Conservation (phyloP, 139 green algal species). For the Chlorella sp. region DNA sequence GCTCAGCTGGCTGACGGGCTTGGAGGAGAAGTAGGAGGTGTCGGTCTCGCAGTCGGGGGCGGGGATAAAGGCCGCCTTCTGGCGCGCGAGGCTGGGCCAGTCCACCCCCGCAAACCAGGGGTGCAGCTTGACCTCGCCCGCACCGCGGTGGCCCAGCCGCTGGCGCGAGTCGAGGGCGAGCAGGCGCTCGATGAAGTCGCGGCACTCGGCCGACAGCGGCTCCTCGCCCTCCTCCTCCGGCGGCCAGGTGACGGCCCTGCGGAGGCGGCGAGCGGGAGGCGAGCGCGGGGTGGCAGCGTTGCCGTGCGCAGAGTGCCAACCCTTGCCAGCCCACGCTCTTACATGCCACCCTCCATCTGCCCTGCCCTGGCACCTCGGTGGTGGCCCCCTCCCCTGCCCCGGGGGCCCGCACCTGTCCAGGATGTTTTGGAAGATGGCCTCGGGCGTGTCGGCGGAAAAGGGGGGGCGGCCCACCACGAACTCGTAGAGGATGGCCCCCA, state of each 20-base stretch:
- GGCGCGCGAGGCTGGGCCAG: constrained; percentile 69
- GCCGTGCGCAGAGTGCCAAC: not conserved
- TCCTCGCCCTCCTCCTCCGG: constrained; percentile 58
- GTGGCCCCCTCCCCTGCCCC: not conserved
- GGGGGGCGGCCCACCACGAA: constrained; percentile 78
- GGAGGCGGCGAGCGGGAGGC: not conserved
- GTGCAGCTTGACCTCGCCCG: constrained; percentile 85
- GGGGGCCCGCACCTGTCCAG: constrained; percentile 59
- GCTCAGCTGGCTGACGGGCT: constrained; percentile 35
- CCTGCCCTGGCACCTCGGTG: no score
- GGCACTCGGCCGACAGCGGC: constrained; percentile 72
- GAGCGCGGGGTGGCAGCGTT: not conserved
- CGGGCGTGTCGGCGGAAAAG: constrained; percentile 86
- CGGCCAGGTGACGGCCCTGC: constrained; percentile 69
- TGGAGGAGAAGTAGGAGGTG: constrained; percentile 76
- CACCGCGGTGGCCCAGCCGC: constrained; percentile 72
- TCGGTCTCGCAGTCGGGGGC: constrained; percentile 58
- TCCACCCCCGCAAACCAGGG: constrained; percentile 81
- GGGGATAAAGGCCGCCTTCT: constrained; percentile 83
- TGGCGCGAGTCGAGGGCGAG: constrained; percentile 66
- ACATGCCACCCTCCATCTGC: no score
- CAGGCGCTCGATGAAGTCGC: constrained; percentile 85
- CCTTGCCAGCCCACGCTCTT: no score
- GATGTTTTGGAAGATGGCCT: constrained; percentile 96
- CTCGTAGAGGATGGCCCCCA: constrained; percentile 91